Conservation (phyloP, 148 eudicot genomes). For the Rhododendron simsii region DNA sequence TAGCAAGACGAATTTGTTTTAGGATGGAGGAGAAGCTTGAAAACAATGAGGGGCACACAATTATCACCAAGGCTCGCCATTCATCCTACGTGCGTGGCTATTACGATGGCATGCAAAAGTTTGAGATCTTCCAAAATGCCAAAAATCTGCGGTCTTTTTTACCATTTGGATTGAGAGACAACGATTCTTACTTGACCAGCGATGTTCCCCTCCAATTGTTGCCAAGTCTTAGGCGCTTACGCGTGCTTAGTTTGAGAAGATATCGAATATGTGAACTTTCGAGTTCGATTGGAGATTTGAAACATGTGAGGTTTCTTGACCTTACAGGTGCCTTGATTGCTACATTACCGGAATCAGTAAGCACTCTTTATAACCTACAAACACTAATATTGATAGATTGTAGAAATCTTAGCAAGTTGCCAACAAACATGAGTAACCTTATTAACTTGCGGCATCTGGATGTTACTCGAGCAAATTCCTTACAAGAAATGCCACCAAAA, state of each 20-base stretch:
- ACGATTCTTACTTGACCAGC: neutral
- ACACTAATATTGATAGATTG: neutral
- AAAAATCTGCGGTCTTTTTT: too few relatives aligned
- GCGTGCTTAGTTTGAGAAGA: neutral
- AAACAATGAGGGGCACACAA: too few relatives aligned
- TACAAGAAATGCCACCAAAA: too few relatives aligned
- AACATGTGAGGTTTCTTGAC: neutral
- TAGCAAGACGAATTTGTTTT: too few relatives aligned
- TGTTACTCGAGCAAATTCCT: too few relatives aligned
- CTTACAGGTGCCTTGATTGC: neutral
- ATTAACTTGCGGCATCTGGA: neutral
- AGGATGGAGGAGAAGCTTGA: too few relatives aligned
- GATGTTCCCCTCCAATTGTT: neutral
- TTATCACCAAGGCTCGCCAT: too few relatives aligned
- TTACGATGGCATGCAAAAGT: too few relatives aligned
- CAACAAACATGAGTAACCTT: neutral
- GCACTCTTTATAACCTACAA: slow-evolving; percentile 6
- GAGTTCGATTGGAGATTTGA: neutral
- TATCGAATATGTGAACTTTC: neutral
- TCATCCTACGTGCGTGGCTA: too few relatives aligned
- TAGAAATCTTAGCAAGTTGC: neutral
- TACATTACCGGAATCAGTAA: neutral
- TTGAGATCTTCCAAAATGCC: too few relatives aligned
- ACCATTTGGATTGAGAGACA: too few relatives aligned
- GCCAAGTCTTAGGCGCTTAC: neutral